A percentile compares a stretch with the other conserved stretches of the same genome.
These are phyloP conservation scores for Pterulicium gracile DNA, from an alignment of 1,284 basidiomycete genomes.

Conservation along the genomic window DNA sequence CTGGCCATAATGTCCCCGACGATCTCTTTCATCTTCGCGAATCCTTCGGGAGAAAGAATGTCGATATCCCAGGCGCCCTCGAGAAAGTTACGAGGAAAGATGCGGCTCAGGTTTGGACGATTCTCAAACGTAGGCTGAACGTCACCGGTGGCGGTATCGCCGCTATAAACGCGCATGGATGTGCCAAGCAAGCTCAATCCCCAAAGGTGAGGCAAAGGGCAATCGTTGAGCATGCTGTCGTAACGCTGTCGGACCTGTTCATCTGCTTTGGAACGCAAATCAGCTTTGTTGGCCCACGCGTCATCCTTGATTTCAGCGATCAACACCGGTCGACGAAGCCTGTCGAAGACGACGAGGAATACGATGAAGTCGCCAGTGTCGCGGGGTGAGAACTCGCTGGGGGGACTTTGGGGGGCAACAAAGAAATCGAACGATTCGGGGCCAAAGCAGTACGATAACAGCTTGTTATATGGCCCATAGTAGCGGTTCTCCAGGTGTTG, in stretches of 20 bases:
- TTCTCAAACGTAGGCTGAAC: constrained; percentile 8
- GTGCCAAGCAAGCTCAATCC: constrained; percentile 17
- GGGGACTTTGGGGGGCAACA: constrained; percentile 11
- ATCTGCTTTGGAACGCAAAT: constrained; percentile 13
- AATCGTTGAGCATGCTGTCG: constrained; percentile 13
- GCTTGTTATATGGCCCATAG: constrained; percentile 17
- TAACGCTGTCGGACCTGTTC: constrained; percentile 14
- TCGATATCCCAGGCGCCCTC: constrained; percentile 20
- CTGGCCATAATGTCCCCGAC: constrained; percentile 15
- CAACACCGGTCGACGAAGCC: constrained; percentile 11
- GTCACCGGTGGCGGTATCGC: constrained; percentile 8
- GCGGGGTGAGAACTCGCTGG: constrained; percentile 7
- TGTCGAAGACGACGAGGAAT: constrained; percentile 11
- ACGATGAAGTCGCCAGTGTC: constrained; percentile 11
- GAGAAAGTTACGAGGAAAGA: constrained; percentile 14
- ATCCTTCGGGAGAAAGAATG: constrained; percentile 21
- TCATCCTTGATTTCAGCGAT: constrained; percentile 14
- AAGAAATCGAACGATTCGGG: constrained; percentile 12
- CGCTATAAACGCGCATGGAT: constrained; percentile 15
- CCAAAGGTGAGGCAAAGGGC: constrained; percentile 13
- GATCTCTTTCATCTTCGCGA: constrained; percentile 23
- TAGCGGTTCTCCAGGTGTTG: constrained; percentile 13
- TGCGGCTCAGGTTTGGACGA: constrained; percentile 3
- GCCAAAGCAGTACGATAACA: constrained; percentile 16
- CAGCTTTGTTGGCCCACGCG: constrained; percentile 13